Base-by-base conservation (phyloP, 2,329 filamentous ascomycete species). In the Westerdykella aurantiaca region DNA sequence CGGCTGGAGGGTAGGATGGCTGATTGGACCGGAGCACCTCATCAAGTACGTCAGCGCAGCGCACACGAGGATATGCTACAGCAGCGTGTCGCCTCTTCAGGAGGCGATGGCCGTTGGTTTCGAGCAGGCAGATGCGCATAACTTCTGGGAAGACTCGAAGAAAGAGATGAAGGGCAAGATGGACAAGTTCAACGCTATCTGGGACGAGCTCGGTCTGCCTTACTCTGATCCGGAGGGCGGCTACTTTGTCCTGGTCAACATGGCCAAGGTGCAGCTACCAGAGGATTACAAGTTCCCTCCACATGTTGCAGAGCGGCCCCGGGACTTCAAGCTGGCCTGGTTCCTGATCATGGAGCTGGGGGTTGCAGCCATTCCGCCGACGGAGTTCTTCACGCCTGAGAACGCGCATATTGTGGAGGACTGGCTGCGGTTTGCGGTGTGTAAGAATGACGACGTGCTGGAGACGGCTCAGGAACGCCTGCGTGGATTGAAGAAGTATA, bases 271-370 rank as follows among this genome's bases (percentile, higher is more conserved):
- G 45, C 81, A 86, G 64, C 66, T 98, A 5, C 93, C 93, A 0
- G 77, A 77, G 4, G 82, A 83, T 63, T 98, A 97, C 67, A 79
- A 84, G 0, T 97, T 97, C 74, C 93, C 93, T 22, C 76, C 83
- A 1, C 88, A 96, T 63, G 91, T 98, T 31, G 87, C 86, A 12
- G 82, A 77, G 60, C 80, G 93, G 1, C 88, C 93, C 18, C 78
- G 93, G 23, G 93, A 98, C 67, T 98, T 97, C 72, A 88, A 95
- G 75, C 79, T 98, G 38, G 81, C 83, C 31, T 98, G 91, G 91
- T 97, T 97, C 72, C 71, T 96, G 57, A 98, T 98, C 69, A 90
- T 90, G 66, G 91, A 98, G 72, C 75, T 98, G 16, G 93, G 93
- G 9, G 88, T 98, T 22, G 93, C 93, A 2, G 90, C 91, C 7